Base-by-base conservation (phyloP, 78 protist genomes). In the Dictyostelium capitatum region DNA sequence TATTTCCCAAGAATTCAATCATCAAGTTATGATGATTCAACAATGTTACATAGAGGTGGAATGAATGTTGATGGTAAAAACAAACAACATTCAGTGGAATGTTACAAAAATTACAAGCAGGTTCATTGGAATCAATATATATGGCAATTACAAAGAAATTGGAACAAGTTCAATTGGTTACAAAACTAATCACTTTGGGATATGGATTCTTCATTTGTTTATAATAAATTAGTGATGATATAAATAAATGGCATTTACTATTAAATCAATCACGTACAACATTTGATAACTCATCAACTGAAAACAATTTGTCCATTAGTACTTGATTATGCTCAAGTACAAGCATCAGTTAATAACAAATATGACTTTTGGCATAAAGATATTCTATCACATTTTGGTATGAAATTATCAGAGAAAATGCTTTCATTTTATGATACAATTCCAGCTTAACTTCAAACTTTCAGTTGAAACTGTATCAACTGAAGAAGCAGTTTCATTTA, bases 141-240 rank as follows among this genome's bases (percentile, higher is more conserved):
- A 73, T 25, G 6, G 59, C 77, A 2, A 96, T 98, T 46, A 96
- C 95, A 32, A 28, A 59, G 9, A 87, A 82, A 46, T 32, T 97
- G 43, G 89, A 46, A 12, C 74, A 77, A 67, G 96, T 83, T 19
- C 25, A 46, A 8, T 28, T 98, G 99, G 99, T 70, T 98, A n/a
- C 96, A 89, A 57, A 98, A 97, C 84, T 99, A 98, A 79, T 89
- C 98, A 59, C 97, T 98, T 53, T 98, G 99, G 99, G 98, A 97
- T 67, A 64, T 97, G 97, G 97, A 97, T 32, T 64, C 95, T 14
- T 77, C 73, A 4, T 43, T 41, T 7, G 96, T 98, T 30, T 48
- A 57, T 23, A 46, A 48, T 37, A 53, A 47, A n/a, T 96, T 98
- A 10, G 99, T 19, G 91, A 82, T 32, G 98, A 98, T 50, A 47